These are phyloP conservation scores for Spatholobus suberectus DNA, from an alignment of 306 rosid genomes.

Conservation along the genomic window DNA sequence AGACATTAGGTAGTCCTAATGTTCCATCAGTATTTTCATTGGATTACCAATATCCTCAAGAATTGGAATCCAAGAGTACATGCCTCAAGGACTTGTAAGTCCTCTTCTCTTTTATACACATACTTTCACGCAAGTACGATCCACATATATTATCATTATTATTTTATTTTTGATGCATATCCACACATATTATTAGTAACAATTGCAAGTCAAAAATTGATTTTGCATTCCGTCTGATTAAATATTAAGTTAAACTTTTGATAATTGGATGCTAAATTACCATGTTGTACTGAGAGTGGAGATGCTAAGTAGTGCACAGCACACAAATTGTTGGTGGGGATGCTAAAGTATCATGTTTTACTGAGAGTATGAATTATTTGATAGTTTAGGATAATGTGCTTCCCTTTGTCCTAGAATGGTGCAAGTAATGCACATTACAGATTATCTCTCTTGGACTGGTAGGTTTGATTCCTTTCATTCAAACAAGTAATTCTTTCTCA, in stretches of 20 bases:
- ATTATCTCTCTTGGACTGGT: conserved; percentile 45
- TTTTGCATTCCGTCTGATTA: too few relatives aligned
- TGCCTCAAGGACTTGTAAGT: conserved; percentile 79
- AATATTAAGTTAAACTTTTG: neutral
- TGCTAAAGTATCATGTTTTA: too few relatives aligned
- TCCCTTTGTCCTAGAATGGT: conserved; percentile 4
- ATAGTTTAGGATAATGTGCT: neutral
- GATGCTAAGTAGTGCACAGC: too few relatives aligned
- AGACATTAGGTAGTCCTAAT: conserved; percentile 19
- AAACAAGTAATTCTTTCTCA: conserved; percentile 18
- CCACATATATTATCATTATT: too few relatives aligned
- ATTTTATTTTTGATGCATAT: too few relatives aligned
- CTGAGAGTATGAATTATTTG: neutral
- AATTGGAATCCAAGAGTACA: conserved; percentile 51
- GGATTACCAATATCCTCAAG: conserved; percentile 57
- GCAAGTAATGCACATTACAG: neutral
- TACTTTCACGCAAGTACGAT: too few relatives aligned
- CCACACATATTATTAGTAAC: neutral
- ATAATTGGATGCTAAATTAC: neutral
- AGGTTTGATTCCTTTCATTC: conserved; percentile 38
- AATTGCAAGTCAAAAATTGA: neutral
- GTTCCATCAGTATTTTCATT: conserved; percentile 56
- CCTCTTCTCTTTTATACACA: conserved; percentile 27
- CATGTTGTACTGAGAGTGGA: too few relatives aligned
- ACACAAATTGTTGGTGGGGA: too few relatives aligned